These are phyloP conservation scores for Coemansia reversa DNA, from an alignment of 192 early-diverging fungal species.

Conservation along the genomic window DNA sequence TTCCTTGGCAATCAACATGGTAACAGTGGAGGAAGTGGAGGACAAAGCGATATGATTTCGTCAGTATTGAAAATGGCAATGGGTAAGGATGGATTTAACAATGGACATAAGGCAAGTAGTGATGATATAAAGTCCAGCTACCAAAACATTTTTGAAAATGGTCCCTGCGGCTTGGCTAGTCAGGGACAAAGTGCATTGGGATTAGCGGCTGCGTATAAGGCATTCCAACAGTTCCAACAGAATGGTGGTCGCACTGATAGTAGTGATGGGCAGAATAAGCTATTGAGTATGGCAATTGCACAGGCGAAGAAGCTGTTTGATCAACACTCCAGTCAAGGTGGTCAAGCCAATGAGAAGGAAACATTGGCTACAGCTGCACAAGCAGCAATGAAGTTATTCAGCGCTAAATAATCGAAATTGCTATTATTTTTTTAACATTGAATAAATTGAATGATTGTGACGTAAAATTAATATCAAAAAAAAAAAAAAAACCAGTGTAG, in stretches of 20 bases:
- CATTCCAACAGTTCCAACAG: constrained; percentile 39
- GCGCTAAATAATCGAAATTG: constrained; percentile 6
- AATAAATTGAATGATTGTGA: no score
- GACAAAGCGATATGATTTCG: constrained; percentile 22
- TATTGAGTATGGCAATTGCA: constrained; percentile 43
- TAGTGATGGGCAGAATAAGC: constrained; percentile 35
- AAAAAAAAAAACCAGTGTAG: background rate
- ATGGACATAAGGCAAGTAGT: constrained; percentile 33
- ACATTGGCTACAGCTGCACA: constrained; percentile 51
- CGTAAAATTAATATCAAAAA: background rate
- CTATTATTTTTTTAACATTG: background rate
- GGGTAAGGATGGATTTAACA: constrained; percentile 34
- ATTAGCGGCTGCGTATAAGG: constrained; percentile 45
- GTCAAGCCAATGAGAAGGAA: constrained; percentile 40
- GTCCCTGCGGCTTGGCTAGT: constrained; percentile 8
- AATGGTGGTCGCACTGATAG: constrained; percentile 9
- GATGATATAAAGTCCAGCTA: constrained; percentile 34
- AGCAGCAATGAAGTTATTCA: constrained; percentile 46
- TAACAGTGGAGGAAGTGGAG: constrained; percentile 1
- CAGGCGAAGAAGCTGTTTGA: constrained; percentile 47
- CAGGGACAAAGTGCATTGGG: constrained; percentile 46
- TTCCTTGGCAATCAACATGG: constrained; percentile 18
- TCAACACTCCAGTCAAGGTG: constrained; percentile 35
- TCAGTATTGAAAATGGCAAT: constrained; percentile 37
- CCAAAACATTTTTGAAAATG: constrained; percentile 6